These are phyloP conservation scores for Rhytidhysteron rufulum DNA, from an alignment of 2,329 filamentous ascomycete species.

Conservation along the genomic window DNA sequence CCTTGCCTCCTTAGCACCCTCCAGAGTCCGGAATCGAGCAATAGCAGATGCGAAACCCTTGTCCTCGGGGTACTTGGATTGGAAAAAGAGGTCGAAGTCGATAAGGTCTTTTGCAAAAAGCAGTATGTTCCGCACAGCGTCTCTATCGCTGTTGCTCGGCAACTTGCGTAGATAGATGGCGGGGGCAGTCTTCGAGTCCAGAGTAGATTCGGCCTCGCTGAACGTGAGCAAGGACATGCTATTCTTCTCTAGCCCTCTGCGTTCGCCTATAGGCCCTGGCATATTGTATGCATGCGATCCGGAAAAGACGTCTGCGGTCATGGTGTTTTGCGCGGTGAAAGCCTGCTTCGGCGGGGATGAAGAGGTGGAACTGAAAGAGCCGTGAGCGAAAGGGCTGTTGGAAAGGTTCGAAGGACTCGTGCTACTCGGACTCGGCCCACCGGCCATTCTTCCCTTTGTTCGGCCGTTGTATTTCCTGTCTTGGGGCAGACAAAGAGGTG, in stretches of 20 bases:
- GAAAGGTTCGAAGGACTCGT: constrained; percentile 38
- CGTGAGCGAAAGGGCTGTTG: constrained; percentile 37
- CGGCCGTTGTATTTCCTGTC: constrained; percentile 20
- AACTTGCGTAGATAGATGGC: constrained; percentile 57
- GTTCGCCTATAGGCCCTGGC: constrained; percentile 38
- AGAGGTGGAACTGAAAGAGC: constrained; percentile 37
- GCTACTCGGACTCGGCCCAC: constrained; percentile 39
- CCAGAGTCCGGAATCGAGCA: constrained; percentile 55
- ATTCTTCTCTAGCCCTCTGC: constrained; percentile 35
- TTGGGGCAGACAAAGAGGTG: constrained; percentile 31
- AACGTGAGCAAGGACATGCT: constrained; percentile 31
- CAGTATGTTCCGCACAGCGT: constrained; percentile 59
- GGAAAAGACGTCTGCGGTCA: constrained; percentile 40
- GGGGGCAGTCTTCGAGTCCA: constrained; percentile 21
- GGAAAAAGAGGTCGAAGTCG: constrained; percentile 54
- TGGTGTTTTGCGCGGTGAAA: constrained; percentile 32
- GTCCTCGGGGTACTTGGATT: constrained; percentile 53
- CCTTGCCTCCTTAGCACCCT: constrained; percentile 57
- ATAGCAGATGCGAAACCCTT: constrained; percentile 55
- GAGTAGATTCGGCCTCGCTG: constrained; percentile 28
- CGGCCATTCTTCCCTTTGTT: constrained; percentile 37
- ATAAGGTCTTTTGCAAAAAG: constrained; percentile 63
- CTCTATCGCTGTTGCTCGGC: constrained; percentile 55
- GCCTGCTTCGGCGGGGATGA: constrained; percentile 36
- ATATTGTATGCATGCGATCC: constrained; percentile 37